These are phyloP conservation scores for Geosiphon pyriformis DNA, from an alignment of 192 early-diverging fungal species.

Conservation along the genomic window DNA sequence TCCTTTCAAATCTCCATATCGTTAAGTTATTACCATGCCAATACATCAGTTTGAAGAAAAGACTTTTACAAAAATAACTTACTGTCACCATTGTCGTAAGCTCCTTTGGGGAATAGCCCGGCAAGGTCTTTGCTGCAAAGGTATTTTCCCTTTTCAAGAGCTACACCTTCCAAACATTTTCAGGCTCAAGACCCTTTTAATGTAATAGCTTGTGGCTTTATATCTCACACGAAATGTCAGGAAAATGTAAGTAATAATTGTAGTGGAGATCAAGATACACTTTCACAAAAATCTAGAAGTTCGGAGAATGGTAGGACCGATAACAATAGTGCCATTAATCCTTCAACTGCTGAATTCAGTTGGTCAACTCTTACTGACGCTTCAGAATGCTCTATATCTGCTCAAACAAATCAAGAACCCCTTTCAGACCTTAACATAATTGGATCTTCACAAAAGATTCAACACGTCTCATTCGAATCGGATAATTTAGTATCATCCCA, in stretches of 20 bases:
- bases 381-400: no score
- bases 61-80: conserved; percentile 57
- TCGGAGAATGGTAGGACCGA: background rate
- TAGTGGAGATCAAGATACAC: background rate
- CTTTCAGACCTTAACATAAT: no score
- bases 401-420: no score
- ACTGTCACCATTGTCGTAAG: conserved; percentile 62
- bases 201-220: conserved; percentile 43
- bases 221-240: conserved; percentile 43
- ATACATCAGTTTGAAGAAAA: conserved; percentile 53
- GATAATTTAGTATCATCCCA: no score
- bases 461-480: no score
- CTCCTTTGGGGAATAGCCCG: conserved; percentile 68
- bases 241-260: conserved; percentile 27
- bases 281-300: background rate
- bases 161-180: no score
- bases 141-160: conserved; percentile 24
- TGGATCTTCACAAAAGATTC: no score
- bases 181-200: no score
- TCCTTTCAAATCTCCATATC: no score
- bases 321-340: background rate
- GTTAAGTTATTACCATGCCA: no score
- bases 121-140: conserved; percentile 60
- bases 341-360: no score
- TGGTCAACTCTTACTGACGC: no score